Conservation (phyloP, 495 filamentous ascomycete species). For the Astrocystis sublimbata region DNA sequence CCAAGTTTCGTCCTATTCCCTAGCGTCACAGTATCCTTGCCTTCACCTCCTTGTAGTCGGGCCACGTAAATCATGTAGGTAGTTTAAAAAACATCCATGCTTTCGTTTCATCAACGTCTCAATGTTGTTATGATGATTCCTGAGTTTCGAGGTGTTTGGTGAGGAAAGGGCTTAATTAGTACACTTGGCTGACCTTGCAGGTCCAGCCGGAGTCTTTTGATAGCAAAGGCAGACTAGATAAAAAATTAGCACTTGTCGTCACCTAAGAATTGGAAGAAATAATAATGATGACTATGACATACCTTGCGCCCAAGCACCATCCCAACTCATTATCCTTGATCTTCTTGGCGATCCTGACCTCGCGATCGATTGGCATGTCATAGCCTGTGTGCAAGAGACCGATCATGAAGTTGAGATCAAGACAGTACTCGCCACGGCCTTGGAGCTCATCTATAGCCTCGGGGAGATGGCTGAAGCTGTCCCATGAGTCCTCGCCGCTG, state of each 20-base stretch:
- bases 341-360: constrained; percentile 98
- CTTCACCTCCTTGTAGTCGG: not conserved
- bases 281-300: constrained; percentile 32
- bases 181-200: constrained; percentile 49
- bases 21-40: constrained; percentile 6
- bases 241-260: constrained; percentile 37
- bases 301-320: constrained; percentile 97
- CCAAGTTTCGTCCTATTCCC: constrained; percentile 2
- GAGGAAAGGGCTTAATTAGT: constrained; percentile 35
- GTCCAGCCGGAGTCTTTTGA: constrained; percentile 49
- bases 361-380: constrained; percentile 93
- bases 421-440: constrained; percentile 82
- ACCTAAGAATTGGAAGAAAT: not conserved
- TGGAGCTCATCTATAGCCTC: constrained; percentile 72
- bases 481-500: constrained; percentile 74
- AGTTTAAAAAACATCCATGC: constrained; percentile 9
- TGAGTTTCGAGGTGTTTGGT: no score
- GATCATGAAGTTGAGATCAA: constrained; percentile 95
- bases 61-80: constrained; percentile 3
- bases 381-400: constrained; percentile 92
- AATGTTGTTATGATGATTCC: no score
- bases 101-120: constrained; percentile 7
- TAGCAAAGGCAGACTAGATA: constrained; percentile 46
- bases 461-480: constrained; percentile 69
- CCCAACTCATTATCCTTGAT: constrained; percentile 95